Conservation (phyloP, 1,284 basidiomycete species). For the Volvariella surrecta region DNA sequence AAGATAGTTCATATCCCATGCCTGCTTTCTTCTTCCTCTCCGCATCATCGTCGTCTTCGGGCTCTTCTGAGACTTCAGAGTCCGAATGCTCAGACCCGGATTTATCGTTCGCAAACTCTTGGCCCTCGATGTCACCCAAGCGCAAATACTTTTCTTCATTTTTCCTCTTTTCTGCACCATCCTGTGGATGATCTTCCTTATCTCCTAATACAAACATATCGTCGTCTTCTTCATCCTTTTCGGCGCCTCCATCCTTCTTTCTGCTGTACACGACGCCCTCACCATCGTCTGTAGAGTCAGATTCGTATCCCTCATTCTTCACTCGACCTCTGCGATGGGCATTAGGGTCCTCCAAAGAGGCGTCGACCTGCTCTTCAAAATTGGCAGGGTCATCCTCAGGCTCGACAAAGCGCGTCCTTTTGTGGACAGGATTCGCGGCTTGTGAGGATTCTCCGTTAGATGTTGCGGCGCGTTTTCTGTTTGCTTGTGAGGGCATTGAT, state of each 20-base stretch:
- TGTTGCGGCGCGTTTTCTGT: conserved; percentile 49
- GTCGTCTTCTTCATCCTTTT: conserved; percentile 54
- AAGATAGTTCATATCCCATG: conserved; percentile 90
- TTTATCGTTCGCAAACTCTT: conserved; percentile 68
- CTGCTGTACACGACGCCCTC: conserved; percentile 82
- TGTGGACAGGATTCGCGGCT: conserved; percentile 26
- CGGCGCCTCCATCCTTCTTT: conserved; percentile 42
- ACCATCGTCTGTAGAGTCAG: conserved; percentile 88
- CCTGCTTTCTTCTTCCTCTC: conserved; percentile 69
- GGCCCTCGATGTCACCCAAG: conserved; percentile 92
- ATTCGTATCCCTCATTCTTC: conserved; percentile 86
- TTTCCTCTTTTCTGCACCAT: conserved; percentile 33
- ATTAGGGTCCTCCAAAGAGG: conserved; percentile 56
- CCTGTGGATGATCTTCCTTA: conserved; percentile 41
- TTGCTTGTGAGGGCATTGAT: conserved; percentile 39
- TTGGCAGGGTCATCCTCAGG: conserved; percentile 64
- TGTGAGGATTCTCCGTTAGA: conserved; percentile 29
- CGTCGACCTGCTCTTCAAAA: conserved; percentile 71
- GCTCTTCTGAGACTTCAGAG: conserved; percentile 44
- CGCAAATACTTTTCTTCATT: conserved; percentile 73
- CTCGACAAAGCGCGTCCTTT: conserved; percentile 79
- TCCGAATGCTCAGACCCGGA: conserved; percentile 32
- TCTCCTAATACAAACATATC: conserved; percentile 83
- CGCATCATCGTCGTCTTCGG: conserved; percentile 75
- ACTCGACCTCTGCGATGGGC: conserved; percentile 51